These are phyloP conservation scores for Collybia nuda DNA, from an alignment of 768 basidiomycete genomes.

Conservation along the genomic window DNA sequence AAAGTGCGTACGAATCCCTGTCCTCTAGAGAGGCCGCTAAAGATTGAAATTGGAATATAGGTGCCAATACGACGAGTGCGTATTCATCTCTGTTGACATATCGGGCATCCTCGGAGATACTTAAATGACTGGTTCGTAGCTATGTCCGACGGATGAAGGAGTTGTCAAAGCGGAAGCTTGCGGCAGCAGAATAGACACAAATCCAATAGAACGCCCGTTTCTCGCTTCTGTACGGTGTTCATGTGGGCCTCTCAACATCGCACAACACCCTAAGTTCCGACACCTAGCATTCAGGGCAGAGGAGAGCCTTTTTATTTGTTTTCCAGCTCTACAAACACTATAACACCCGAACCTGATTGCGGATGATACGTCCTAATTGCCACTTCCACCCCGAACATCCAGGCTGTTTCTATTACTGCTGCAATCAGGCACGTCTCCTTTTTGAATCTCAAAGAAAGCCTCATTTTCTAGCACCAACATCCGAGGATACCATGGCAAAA, in stretches of 20 bases:
- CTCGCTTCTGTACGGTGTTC: background rate
- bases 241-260: background rate
- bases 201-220: background rate
- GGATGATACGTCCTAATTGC: too few species aligned
- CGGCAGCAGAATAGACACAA: conserved; percentile 30
- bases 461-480: too few species aligned
- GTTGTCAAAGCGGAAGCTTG: conserved; percentile 68
- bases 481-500: too few species aligned
- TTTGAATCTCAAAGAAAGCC: too few species aligned
- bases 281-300: too few species aligned
- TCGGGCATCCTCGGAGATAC: conserved; percentile 6
- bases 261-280: background rate
- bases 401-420: too few species aligned
- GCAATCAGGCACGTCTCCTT: too few species aligned
- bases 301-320: too few species aligned
- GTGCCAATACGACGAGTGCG: conserved; percentile 95
- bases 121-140: conserved; percentile 35
- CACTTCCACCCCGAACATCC: too few species aligned
- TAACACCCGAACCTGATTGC: too few species aligned
- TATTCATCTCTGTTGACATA: conserved; percentile 13
- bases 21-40: background rate
- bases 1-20: conserved; percentile 50
- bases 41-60: conserved; percentile 34
- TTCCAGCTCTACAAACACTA: too few species aligned
- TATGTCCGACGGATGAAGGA: conserved; percentile 88